Evolutionary conservation across 768 basidiomycete species (phyloP).

Genomic region (Wakefieldia striispora): DNA sequence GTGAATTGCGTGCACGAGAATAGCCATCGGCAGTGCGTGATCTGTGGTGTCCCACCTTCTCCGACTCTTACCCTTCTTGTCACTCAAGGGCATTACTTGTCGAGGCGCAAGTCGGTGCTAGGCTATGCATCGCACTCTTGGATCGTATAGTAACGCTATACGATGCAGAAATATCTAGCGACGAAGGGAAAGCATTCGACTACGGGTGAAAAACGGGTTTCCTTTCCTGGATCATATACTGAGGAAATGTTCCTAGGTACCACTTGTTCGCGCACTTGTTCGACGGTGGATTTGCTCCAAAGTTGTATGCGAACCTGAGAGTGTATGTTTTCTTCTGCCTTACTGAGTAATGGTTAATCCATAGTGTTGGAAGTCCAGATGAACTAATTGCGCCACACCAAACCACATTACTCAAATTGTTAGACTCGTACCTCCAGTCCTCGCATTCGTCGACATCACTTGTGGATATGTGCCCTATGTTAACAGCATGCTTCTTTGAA

Average conservation of each 20-base stretch:
- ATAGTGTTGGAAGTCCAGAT: conserved; percentile 43
- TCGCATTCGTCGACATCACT: conserved; percentile 38
- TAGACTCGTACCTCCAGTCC: conserved; percentile 80
- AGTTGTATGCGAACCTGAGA: conserved; percentile 57
- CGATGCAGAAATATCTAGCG: conserved; percentile 63
- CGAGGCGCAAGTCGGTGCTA: conserved; percentile 52
- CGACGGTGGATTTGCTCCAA: conserved; percentile 54
- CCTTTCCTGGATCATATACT: conserved; percentile 4
- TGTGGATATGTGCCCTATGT: conserved; percentile 50
- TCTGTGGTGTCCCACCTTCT: conserved; percentile 4
- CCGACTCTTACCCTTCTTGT: conserved; percentile 1
- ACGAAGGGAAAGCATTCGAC: conserved; percentile 70
- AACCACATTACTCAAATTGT: conserved; percentile 80
- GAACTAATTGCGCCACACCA: conserved; percentile 84
- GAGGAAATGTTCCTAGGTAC: conserved; percentile 45
- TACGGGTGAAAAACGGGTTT: conserved; percentile 52
- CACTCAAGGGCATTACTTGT: conserved; percentile 47
- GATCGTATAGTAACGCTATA: conserved; percentile 70
- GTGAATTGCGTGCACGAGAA: conserved; percentile 67
- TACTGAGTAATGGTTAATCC: conserved; percentile 4
- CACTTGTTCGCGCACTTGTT: conserved; percentile 63
- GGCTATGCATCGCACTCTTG: conserved; percentile 65
- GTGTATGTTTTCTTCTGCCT: conserved; percentile 45
- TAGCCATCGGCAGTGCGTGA: conserved; percentile 52
- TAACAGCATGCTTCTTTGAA: conserved; percentile 60